Percentiles rank a stretch among this genome's conserved stretches.
Evolutionary conservation across 345 rosid species (phyloP).

Genomic region (Dipteronia dyeriana): DNA sequence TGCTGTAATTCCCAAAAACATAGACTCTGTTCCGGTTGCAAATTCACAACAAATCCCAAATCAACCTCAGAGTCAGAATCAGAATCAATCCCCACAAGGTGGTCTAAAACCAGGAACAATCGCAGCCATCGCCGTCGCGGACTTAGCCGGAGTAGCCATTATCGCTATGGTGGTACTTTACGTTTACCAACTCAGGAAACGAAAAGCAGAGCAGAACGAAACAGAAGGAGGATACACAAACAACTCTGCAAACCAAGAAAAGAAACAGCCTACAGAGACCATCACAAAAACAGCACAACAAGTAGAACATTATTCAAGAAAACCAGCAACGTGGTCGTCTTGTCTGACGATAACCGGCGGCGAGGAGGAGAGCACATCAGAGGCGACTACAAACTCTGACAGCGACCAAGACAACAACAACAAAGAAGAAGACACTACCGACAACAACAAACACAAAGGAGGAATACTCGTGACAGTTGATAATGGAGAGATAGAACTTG

Average conservation of each 20-base stretch:
- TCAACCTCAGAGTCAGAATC: conserved; percentile 9
- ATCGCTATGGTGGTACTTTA: conserved; percentile 62
- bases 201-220: conserved; percentile 25
- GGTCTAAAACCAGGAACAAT: conserved; percentile 73
- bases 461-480: conserved; percentile 64
- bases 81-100: conserved; percentile 28
- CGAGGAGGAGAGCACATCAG: conserved; percentile 54
- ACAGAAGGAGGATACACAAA: not conserved
- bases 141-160: conserved; percentile 62
- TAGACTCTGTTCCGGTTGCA: conserved; percentile 36
- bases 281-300: conserved; percentile 15
- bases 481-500: conserved; percentile 62
- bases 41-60: conserved; percentile 21
- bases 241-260: conserved; percentile 23
- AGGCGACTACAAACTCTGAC: conserved; percentile 49
- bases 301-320: conserved; percentile 28
- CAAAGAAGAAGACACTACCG: conserved; percentile 25
- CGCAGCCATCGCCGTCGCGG: conserved; percentile 61
- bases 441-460: conserved; percentile 26
- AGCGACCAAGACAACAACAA: conserved; percentile 51
- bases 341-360: conserved; percentile 49
- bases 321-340: conserved; percentile 49
- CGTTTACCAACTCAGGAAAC: conserved; percentile 64
- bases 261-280: conserved; percentile 31
- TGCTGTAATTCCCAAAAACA: conserved; percentile 77